Evolutionary conservation across 2,329 filamentous ascomycete genomes (phyloP).

Genomic region (Penicillium sp.): DNA sequence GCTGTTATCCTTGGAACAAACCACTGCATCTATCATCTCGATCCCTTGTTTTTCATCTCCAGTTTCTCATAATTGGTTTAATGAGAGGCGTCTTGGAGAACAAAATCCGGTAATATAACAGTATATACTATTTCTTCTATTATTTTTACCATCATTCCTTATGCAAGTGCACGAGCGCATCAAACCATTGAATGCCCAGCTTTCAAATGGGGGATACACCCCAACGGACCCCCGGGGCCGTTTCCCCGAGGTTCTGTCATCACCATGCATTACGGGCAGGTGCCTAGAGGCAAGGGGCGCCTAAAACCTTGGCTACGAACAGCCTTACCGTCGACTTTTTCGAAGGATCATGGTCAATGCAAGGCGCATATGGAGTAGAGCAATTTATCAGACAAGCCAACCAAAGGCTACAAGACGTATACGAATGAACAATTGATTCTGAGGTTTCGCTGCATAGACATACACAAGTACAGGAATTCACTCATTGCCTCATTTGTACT

Average conservation of each 20-base stretch:
- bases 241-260: neutral
- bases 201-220: neutral
- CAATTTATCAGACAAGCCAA: neutral
- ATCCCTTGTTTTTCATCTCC: neutral
- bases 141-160: neutral
- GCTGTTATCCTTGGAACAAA: neutral
- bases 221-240: neutral
- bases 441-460: neutral
- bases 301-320: neutral
- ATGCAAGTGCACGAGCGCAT: neutral
- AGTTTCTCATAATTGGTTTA: neutral
- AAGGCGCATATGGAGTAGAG: neutral
- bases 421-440: neutral
- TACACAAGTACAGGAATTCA: neutral
- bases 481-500: neutral
- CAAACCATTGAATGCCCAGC: neutral
- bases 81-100: neutral
- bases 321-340: neutral
- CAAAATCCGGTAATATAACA: neutral
- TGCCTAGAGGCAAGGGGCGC: slow-evolving; percentile 2
- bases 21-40: slow-evolving; percentile 7
- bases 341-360: neutral
- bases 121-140: neutral
- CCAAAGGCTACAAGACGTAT: neutral
- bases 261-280: neutral